Evolutionary conservation across 768 basidiomycete species (phyloP).

Genomic region (Crepidotus variabilis): DNA sequence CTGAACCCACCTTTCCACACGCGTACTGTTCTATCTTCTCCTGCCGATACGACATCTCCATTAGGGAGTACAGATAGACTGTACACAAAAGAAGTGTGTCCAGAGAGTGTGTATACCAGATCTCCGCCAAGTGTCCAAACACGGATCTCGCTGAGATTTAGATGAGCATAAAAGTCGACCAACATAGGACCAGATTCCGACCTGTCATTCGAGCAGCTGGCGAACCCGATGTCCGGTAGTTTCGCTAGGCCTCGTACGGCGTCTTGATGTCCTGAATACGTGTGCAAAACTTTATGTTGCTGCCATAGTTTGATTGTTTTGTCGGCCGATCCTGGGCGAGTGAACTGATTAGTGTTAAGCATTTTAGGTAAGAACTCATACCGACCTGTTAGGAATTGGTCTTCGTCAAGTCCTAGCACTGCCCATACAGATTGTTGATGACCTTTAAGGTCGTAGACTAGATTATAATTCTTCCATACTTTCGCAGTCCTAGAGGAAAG

Average conservation of each 20-base stretch:
- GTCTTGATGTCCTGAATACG: conserved; percentile 84
- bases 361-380: neutral
- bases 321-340: conserved; percentile 78
- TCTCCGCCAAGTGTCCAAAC: conserved; percentile 89
- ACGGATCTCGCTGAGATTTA: conserved; percentile 69
- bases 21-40: conserved; percentile 91
- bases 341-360: conserved; percentile 1
- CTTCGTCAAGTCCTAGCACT: conserved; percentile 74
- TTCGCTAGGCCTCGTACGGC: conserved; percentile 85
- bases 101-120: conserved; percentile 72
- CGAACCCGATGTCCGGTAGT: conserved; percentile 86
- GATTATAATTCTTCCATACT: conserved; percentile 82
- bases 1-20: conserved; percentile 76
- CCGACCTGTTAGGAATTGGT: conserved; percentile 78
- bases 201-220: conserved; percentile 95
- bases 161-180: neutral
- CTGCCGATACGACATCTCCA: conserved; percentile 83
- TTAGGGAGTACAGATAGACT: conserved; percentile 77
- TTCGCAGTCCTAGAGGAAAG: conserved; percentile 71
- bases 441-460: conserved; percentile 71
- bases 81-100: conserved; percentile 97
- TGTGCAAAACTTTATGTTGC: conserved; percentile 67
- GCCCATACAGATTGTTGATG: conserved; percentile 96
- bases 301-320: conserved; percentile 90
- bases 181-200: conserved; percentile 19